phyloP scores from a whole-genome alignment of 257 asterid genomes.

The Galeopsis tetrahit region DNA sequence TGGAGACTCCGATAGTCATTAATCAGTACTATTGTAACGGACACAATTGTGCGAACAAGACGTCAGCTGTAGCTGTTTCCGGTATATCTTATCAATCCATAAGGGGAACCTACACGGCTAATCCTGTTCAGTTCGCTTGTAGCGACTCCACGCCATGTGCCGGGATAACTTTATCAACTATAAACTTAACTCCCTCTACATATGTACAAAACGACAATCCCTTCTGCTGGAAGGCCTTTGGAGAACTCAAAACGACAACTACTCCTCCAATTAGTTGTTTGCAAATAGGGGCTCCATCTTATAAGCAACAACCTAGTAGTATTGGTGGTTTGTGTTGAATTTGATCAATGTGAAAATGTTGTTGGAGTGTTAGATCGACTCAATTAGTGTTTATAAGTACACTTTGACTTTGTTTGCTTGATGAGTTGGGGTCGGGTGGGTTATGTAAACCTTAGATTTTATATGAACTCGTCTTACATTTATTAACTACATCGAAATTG shows the following conservation, averaged over 20 bases:
- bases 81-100: conserved; percentile 47
- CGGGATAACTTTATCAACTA: conserved; percentile 40
- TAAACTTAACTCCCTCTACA: conserved; percentile 33
- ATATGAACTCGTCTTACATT: too few relatives aligned
- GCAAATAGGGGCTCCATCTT: conserved; percentile 1
- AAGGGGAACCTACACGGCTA: conserved; percentile 47
- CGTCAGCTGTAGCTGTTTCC: conserved; percentile 48
- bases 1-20: conserved; percentile 47
- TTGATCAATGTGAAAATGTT: background rate
- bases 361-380: background rate
- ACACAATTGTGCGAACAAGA: conserved; percentile 42
- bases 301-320: background rate
- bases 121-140: conserved; percentile 47
- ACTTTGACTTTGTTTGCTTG: too few relatives aligned
- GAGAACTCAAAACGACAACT: conserved; percentile 42
- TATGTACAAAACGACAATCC: conserved; percentile 21
- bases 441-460: too few relatives aligned
- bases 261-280: conserved; percentile 48
- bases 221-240: conserved; percentile 52
- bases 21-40: conserved; percentile 57
- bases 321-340: conserved; percentile 29
- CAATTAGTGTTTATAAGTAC: background rate
- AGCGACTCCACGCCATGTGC: conserved; percentile 49
- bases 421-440: too few relatives aligned
- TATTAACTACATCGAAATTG: too few relatives aligned